Conservation (phyloP, 1,284 basidiomycete species). For the Sparassis latifolia region DNA sequence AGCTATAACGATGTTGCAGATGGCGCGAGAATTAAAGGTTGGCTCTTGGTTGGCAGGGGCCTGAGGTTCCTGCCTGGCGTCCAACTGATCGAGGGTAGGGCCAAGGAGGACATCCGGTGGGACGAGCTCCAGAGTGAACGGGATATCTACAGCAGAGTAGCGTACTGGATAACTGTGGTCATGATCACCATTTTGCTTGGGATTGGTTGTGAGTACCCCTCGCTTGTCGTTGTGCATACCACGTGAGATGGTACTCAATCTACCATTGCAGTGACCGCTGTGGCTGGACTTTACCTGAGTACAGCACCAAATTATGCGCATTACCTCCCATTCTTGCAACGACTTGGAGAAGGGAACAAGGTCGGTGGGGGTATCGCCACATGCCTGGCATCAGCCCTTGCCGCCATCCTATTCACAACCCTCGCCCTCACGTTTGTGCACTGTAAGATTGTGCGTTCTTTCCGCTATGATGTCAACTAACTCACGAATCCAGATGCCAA, state of each 20-base stretch:
- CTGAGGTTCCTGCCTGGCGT: conserved; percentile 57
- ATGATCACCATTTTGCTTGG: conserved; percentile 47
- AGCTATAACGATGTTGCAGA: conserved; percentile 66
- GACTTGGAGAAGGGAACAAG: conserved; percentile 42
- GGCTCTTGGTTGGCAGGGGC: conserved; percentile 70
- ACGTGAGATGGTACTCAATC: conserved; percentile 1
- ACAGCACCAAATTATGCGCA: conserved; percentile 67
- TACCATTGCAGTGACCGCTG: conserved; percentile 50
- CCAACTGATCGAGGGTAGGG: conserved; percentile 65
- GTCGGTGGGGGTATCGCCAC: conserved; percentile 59
- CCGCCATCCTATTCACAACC: conserved; percentile 50
- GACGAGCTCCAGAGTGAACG: conserved; percentile 60
- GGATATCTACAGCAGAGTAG: conserved; percentile 34
- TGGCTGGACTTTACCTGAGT: conserved; percentile 58
- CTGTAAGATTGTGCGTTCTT: conserved; percentile 36
- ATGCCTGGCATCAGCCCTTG: conserved; percentile 59
- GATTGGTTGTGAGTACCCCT: conserved; percentile 47
- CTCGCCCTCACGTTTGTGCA: conserved; percentile 47
- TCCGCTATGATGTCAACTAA: not conserved
- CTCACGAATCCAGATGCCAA: conserved; percentile 33
- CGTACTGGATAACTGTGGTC: conserved; percentile 52
- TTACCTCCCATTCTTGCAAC: conserved; percentile 58
- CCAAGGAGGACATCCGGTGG: conserved; percentile 80
- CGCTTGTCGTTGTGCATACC: not conserved
- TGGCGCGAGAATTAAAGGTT: conserved; percentile 63